A percentile compares a stretch with the other conserved stretches of the same genome.
Conservation (phyloP, 1,284 basidiomycete genomes). For the Gomphus sp. region DNA sequence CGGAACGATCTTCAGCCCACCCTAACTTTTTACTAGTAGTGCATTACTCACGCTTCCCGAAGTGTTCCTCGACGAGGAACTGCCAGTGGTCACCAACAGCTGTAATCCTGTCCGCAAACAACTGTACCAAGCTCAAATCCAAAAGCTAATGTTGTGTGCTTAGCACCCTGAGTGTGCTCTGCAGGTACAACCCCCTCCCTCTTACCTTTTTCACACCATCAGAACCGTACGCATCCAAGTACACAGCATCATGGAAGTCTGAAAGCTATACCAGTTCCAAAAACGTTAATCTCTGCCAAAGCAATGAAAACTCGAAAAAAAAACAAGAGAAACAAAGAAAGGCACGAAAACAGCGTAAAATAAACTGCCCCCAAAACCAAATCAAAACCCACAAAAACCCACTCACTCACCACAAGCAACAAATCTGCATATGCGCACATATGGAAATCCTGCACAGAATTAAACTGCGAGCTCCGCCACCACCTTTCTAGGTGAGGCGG, state of each 20-base stretch:
- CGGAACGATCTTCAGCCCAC: neutral
- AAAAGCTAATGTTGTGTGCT: neutral
- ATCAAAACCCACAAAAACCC: neutral
- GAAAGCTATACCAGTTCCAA: neutral
- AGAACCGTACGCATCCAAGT: neutral
- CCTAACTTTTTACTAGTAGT: neutral
- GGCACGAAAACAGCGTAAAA: no score
- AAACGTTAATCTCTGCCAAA: neutral
- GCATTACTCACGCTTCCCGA: neutral
- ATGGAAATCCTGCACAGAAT: conserved; percentile 42
- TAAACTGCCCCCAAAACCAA: neutral
- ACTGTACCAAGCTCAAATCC: conserved; percentile 1
- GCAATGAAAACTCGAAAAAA: neutral
- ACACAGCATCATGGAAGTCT: conserved; percentile 4
- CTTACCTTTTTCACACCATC: conserved; percentile 6
- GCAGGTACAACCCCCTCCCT: no score
- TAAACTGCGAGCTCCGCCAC: conserved; percentile 37
- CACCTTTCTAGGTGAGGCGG: conserved; percentile 33
- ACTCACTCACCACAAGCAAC: conserved; percentile 4
- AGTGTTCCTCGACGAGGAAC: neutral
- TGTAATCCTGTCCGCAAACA: neutral
- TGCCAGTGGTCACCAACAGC: conserved; percentile 1
- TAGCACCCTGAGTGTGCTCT: neutral
- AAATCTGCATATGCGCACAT: conserved; percentile 41
- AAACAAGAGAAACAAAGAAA: neutral